Evolutionary conservation across 306 rosid species (phyloP).

Genomic region (Cicer bijugum): DNA sequence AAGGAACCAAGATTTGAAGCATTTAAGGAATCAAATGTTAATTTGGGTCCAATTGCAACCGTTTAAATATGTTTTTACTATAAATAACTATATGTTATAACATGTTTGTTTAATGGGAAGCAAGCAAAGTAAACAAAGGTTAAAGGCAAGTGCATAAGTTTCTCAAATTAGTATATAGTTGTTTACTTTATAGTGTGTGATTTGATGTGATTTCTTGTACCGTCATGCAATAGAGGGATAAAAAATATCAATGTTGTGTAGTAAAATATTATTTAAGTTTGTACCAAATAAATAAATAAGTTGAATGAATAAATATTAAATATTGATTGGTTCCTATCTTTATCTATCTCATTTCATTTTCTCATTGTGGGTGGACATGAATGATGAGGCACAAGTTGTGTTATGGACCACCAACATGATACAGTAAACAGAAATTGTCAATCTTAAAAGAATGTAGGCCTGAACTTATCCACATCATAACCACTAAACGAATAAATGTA

Average conservation of each 20-base stretch:
- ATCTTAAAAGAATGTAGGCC: constrained; percentile 31
- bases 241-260: not conserved
- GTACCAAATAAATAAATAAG: not conserved
- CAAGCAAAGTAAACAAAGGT: constrained; percentile 2
- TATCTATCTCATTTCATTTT: constrained; percentile 3
- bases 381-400: constrained; percentile 31
- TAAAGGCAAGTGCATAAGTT: constrained; percentile 9
- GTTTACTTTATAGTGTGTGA: constrained; percentile 11
- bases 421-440: constrained; percentile 2
- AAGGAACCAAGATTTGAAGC: constrained; percentile 44
- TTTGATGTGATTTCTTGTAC: constrained; percentile 15
- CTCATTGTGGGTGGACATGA: constrained; percentile 28
- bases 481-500: not conserved
- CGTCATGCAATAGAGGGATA: not conserved
- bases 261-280: not conserved
- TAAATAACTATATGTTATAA: not conserved
- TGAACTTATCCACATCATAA: constrained; percentile 1
- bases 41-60: constrained; percentile 27
- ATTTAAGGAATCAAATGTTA: constrained; percentile 25
- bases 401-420: constrained; percentile 21
- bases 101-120: constrained; percentile 19
- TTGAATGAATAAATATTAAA: not conserved
- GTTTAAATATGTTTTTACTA: constrained; percentile 25
- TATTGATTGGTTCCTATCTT: not conserved
- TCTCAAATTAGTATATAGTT: constrained; percentile 9